phyloP scores from a whole-genome alignment of 352 stramenopile species.

The Aphanomyces euteiches region DNA sequence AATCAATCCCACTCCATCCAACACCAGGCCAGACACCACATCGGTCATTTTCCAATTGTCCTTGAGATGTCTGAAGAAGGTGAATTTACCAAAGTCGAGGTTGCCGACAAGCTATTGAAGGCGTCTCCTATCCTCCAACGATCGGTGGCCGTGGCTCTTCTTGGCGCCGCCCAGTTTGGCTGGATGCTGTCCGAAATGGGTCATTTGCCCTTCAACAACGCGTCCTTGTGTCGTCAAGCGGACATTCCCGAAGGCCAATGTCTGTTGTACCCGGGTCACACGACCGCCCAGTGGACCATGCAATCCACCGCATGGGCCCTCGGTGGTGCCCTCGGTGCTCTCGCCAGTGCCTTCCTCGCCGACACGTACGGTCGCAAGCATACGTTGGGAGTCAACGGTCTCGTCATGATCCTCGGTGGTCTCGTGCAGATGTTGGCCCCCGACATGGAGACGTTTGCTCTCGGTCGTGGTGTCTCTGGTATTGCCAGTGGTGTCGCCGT shows the following conservation, averaged over 20 bases:
- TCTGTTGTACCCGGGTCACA: neutral
- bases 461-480: neutral
- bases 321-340: neutral
- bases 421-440: neutral
- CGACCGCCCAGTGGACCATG: neutral
- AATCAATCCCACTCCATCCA: neutral
- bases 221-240: neutral
- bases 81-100: conserved; percentile 22
- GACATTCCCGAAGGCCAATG: neutral
- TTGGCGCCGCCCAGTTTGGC: neutral
- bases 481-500: conserved; percentile 1
- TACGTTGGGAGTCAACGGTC: neutral
- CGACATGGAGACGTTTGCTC: neutral
- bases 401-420: neutral
- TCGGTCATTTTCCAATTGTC: conserved; percentile 32
- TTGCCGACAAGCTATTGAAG: neutral
- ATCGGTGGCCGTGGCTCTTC: neutral
- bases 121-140: conserved; percentile 8
- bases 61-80: conserved; percentile 35
- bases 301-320: neutral
- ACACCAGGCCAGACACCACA: too few relatives aligned
- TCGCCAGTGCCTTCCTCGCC: neutral
- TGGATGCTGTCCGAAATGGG: neutral
- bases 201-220: neutral
- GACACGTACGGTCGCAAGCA: neutral